phyloP scores from a whole-genome alignment of 768 basidiomycete genomes.

The Lactarius indigo region DNA sequence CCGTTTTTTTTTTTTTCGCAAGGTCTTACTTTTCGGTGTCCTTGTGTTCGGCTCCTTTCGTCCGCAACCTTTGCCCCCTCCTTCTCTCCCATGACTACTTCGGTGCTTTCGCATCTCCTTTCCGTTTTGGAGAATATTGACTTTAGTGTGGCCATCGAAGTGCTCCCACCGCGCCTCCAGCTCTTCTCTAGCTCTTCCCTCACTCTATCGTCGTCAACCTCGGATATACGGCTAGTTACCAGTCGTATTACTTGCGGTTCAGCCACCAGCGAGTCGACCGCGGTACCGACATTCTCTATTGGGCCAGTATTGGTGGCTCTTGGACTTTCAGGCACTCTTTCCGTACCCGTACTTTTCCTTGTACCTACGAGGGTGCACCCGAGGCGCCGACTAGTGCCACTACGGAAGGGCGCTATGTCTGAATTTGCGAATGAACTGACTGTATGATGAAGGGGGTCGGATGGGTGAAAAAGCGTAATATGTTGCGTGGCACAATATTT shows the following conservation, averaged over 20 bases:
- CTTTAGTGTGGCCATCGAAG: conserved; percentile 83
- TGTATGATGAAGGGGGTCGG: no score
- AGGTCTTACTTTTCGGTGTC: conserved; percentile 68
- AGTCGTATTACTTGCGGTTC: conserved; percentile 74
- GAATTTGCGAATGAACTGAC: no score
- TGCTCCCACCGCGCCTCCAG: conserved; percentile 72
- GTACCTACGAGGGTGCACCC: conserved; percentile 40
- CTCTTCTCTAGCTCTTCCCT: conserved; percentile 23
- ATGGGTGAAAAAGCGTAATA: no score
- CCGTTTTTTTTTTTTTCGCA: conserved; percentile 49
- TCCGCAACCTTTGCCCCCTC: conserved; percentile 70
- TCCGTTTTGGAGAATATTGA: conserved; percentile 78
- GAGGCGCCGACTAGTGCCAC: no score
- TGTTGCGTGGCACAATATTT: no score
- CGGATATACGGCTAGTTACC: conserved; percentile 79
- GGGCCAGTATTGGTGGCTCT: conserved; percentile 69
- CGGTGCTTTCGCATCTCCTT: conserved; percentile 64
- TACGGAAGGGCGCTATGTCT: no score
- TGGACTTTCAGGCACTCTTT: conserved; percentile 71
- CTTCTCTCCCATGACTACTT: conserved; percentile 56
- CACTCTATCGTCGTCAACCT: conserved; percentile 73
- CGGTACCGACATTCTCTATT: conserved; percentile 78
- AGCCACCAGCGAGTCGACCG: conserved; percentile 66
- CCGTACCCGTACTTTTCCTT: conserved; percentile 72
- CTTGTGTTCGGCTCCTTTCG: conserved; percentile 67